Evolutionary conservation across 169 alveolate genomes (phyloP), one percentile per base, ranked within the genome.

Genomic region (Perkinsus olseni): DNA sequence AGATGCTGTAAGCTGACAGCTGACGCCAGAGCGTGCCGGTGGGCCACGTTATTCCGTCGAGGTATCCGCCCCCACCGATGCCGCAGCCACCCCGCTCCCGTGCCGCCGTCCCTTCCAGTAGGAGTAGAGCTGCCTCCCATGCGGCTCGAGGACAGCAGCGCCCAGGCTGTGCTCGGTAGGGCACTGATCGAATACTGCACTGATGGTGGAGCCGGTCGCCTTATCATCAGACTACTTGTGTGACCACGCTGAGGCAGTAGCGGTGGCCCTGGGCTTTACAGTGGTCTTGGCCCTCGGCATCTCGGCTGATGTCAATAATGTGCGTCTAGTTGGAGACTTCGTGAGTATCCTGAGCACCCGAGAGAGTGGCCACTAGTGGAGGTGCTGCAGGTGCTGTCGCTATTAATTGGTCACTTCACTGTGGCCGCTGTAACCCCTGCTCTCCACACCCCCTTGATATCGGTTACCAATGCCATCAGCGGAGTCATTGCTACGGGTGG

Each of bases 361-460:
- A 11, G 50, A 3, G 21, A 6, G 11, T 11, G 3, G 50, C 21
- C 11, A 40, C 21, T 40, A 40, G 50, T 3, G 21, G 11, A 11
- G 3, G 50, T 40, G 50, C 11, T 40, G 50, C 3, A 96, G 92
- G 96, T 96, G 92, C 94, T 97, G 92, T 95, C 98, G 38, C 96
- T 96, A 74, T 93, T 96, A 31, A 96, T 96, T 62, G 98, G 98
- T 37, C 96, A 97, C 93, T 94, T 96, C 94, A 96, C 96, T 20
- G 96, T 97, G 91, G 96, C 98, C 97, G 96, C 97, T 37, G 98
- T 98, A 38, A 96, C 98, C n/a, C 99, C 99, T 17, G 97, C 99
- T 3, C 74, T 98, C 39, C 99, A 98, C 93, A 96, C 99, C 8
- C 99, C 99, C 34, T 93, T 98, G 82, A 98, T 98, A 98, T 97